phyloP scores from a whole-genome alignment of 2,329 filamentous ascomycete genomes.

The Coniochaeta sp. region DNA sequence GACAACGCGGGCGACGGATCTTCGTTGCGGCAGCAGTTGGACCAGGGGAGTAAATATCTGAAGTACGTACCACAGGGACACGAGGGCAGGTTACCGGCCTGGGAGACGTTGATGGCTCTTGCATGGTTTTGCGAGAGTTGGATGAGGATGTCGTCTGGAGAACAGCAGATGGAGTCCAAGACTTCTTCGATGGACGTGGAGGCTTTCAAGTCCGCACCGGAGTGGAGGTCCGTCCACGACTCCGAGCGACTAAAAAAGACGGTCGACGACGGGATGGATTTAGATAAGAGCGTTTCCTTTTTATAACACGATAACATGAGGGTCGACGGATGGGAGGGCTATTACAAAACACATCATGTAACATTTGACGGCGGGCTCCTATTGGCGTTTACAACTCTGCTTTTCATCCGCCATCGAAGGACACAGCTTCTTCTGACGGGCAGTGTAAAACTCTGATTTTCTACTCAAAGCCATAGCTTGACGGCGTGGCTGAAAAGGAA shows the following conservation, averaged over 20 bases:
- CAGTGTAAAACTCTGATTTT: too few species aligned
- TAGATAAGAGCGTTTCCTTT: not conserved
- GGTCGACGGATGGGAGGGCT: not conserved
- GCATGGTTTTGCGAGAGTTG: not conserved
- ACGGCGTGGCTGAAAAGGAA: too few species aligned
- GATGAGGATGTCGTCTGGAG: not conserved
- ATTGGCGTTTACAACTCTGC: not conserved
- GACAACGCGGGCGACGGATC: slow-evolving; percentile 21
- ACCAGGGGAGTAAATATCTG: slow-evolving; percentile 6
- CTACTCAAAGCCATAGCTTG: too few species aligned
- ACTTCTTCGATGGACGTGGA: not conserved
- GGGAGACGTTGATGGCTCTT: not conserved
- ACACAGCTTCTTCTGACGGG: too few species aligned
- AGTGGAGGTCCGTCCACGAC: not conserved
- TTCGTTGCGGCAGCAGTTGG: slow-evolving; percentile 13
- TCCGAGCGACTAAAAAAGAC: too few species aligned
- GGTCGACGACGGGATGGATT: too few species aligned
- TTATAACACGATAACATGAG: not conserved
- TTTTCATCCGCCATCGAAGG: too few species aligned
- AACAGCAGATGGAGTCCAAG: not conserved
- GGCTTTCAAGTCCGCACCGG: not conserved
- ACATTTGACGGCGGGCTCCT: not conserved
- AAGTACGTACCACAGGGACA: slow-evolving; percentile 6
- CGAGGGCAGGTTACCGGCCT: slow-evolving; percentile 4
- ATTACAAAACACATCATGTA: not conserved